Conservation (phyloP, 2,329 filamentous ascomycete genomes). For the Coniochaeta ligniaria region DNA sequence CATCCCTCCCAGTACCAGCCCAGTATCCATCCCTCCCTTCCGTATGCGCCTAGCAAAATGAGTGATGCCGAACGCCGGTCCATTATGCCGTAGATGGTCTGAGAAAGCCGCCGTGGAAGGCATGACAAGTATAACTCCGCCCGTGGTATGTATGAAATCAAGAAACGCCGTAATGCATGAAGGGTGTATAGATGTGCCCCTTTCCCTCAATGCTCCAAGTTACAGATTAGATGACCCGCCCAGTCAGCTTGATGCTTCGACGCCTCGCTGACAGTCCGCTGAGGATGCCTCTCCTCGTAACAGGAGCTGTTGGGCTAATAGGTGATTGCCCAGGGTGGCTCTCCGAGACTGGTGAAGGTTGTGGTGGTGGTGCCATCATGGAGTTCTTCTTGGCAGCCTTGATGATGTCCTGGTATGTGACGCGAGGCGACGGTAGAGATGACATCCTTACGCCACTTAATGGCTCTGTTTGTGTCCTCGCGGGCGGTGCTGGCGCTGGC, state of each 20-base stretch:
- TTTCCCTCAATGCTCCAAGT: not conserved
- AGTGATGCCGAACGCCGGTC: constrained; percentile 1
- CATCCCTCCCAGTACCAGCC: not conserved
- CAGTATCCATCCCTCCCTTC: not conserved
- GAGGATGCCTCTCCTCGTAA: constrained; percentile 13
- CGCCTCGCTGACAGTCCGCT: constrained; percentile 17
- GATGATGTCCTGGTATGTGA: constrained; percentile 42
- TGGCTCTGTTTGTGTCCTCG: constrained; percentile 3
- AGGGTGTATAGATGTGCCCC: not conserved
- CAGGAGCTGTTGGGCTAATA: constrained; percentile 5
- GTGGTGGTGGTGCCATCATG: constrained; percentile 16
- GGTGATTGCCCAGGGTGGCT: constrained; percentile 9
- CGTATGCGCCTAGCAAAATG: not conserved
- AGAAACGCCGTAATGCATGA: not conserved
- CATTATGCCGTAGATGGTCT: constrained; percentile 5
- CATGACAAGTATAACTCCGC: not conserved
- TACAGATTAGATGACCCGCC: constrained; percentile 4
- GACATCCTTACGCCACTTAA: constrained; percentile 3
- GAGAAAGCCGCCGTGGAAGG: not conserved
- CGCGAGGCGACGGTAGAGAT: constrained; percentile 20
- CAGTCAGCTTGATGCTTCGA: constrained; percentile 17
- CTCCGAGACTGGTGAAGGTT: constrained; percentile 3
- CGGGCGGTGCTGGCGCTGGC: not conserved
- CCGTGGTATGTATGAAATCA: not conserved
- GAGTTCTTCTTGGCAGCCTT: constrained; percentile 34